Base-by-base conservation (phyloP, 208 protist genomes). In the Wallacemonas sp. region DNA sequence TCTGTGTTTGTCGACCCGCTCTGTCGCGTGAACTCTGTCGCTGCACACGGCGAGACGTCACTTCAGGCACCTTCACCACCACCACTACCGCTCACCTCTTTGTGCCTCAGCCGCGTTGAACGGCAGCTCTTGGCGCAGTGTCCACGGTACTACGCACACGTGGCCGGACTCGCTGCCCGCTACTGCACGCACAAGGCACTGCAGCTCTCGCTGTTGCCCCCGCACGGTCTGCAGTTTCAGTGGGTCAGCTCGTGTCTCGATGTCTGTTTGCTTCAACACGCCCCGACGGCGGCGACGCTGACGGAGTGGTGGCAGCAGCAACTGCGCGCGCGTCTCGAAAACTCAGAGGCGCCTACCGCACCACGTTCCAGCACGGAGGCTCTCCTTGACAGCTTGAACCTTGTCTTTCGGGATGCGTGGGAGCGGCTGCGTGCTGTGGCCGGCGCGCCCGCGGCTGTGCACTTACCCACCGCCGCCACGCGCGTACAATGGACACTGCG, bases 151-250 rank as follows among this genome's bases (percentile, higher is more conserved):
- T 92, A 93, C 68, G 74, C 76, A 1, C 43, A 62, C 14, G 64
- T 95, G 1, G 77, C 74, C 4, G 78, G 58, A 41, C 79, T 81
- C 78, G 72, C 79, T 16, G 43, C 75, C 6, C 61, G 73, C 60
- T 95, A 87, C 47, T 65, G 92, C 47, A 90, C 84, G 17, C 86
- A 91, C 68, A 92, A 93, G 65, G 89, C 89, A 11, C 76, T 95
- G 62, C 89, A 95, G 63, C 64, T 95, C 23, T 78, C 81, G 32
- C 70, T 95, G 8, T 76, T 93, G 23, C 83, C 81, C 1, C 83
- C 86, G 11, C 85, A 90, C 62, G 89, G 89, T 61, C 67, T 70
- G 14, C 77, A 91, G 38, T 78, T 83, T 74, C 70, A 79, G 9
- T 56, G 91, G 54, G 69, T 72, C 12, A 71, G 66, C 11, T 81